Conservation (phyloP, 2,329 filamentous ascomycete species). For the Penicillium sp. region DNA sequence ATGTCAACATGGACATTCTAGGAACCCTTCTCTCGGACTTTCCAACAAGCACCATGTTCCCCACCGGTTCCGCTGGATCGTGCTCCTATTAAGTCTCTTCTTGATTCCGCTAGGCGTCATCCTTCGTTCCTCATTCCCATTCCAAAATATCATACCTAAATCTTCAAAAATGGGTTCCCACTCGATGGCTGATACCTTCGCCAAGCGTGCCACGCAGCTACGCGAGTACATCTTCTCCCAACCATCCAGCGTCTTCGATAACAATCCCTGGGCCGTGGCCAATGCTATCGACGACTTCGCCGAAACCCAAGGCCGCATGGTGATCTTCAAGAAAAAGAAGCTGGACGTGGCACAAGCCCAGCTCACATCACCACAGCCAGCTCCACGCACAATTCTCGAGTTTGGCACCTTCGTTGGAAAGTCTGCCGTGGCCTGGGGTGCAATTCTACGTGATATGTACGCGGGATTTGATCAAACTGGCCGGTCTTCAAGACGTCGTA, state of each 20-base stretch:
- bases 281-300: constrained; percentile 43
- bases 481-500: constrained; percentile 42
- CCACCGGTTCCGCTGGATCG: not conserved
- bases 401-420: constrained; percentile 47
- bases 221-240: constrained; percentile 32
- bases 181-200: constrained; percentile 8
- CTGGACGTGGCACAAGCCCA: constrained; percentile 30
- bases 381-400: constrained; percentile 44
- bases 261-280: constrained; percentile 38
- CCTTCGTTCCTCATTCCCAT: constrained; percentile 6
- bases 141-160: constrained; percentile 14
- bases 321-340: constrained; percentile 43
- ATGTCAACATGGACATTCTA: not conserved
- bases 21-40: not conserved
- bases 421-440: constrained; percentile 43
- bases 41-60: not conserved
- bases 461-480: constrained; percentile 41
- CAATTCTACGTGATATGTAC: constrained; percentile 36
- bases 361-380: constrained; percentile 30
- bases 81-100: constrained; percentile 6
- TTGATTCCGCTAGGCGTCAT: constrained; percentile 16
- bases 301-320: constrained; percentile 36
- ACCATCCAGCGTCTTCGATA: constrained; percentile 22
- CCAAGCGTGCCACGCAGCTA: constrained; percentile 21
- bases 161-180: constrained; percentile 11